Base-by-base conservation (phyloP, 495 filamentous ascomycete genomes). In the Trichocladium uniseriatum region DNA sequence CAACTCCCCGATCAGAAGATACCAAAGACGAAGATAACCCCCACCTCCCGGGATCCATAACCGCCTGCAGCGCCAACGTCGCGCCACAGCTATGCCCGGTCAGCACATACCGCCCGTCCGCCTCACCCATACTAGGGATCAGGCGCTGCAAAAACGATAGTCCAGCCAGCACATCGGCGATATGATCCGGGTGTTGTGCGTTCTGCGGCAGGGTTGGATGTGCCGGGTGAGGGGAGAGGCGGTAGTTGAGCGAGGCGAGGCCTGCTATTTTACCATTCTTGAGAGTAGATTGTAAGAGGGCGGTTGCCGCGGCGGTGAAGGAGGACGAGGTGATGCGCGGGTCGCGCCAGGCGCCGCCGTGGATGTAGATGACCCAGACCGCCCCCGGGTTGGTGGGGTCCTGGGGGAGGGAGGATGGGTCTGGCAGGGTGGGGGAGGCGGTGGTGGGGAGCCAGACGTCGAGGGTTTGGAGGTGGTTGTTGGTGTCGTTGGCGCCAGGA, bases 321-420 rank as follows among this genome's bases (percentile, higher is more conserved):
- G 83, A 79, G 22, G 66, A 47, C 6, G 68, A 51, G 15, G 77
- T 65, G 44, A 81, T 64, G 39, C 61, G 63, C 38, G 88, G 88
- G 59, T 94, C 89, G 49, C 86, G 79, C 86, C 87, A 95, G 58
- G 84, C 89, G 58, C 89, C 89, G 56, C 90, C 88, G 69, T 94
- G 90, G 63, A 95, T 82, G 68, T 80, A 89, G 57, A 84, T 79
- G 31, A 64, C 18, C 49, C 51, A 60, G 9, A n/a, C n/a, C n/a
- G 35, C 38, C n/a, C 37, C 36, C 43, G 42, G 36, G 27, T 11
- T 11, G 7, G 31, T 3, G 31, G 31, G 2, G 13, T 4, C 31
- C 19, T 8, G 28, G 2, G 49, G 47, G 29, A 56, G 43, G 46
- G 42, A 43, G 32, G 38, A 13, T 1, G 49, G n/a, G 14, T 43